These are phyloP conservation scores for Neopestalotiopsis sp. DNA, from an alignment of 2,329 filamentous ascomycete species.

Conservation along the genomic window DNA sequence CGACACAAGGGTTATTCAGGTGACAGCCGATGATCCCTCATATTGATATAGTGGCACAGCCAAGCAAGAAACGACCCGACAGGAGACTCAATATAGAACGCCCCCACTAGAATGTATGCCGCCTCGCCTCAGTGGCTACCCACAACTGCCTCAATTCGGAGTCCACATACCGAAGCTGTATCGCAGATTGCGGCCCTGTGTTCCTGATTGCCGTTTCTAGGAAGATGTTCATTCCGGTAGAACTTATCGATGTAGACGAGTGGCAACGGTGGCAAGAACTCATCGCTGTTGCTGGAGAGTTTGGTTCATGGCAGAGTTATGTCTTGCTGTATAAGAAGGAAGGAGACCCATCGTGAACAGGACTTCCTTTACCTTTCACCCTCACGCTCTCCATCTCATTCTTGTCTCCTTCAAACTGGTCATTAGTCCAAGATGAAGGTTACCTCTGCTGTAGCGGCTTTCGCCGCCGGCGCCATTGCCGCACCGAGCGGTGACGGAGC, in stretches of 20 bases:
- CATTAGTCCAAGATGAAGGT: conserved; percentile 32
- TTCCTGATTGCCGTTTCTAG: conserved; percentile 35
- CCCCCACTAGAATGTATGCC: background rate
- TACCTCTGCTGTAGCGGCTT: conserved; percentile 29
- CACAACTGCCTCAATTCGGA: conserved; percentile 27
- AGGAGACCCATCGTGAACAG: conserved; percentile 19
- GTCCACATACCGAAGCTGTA: conserved; percentile 33
- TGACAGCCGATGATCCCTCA: background rate
- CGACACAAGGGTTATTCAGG: background rate
- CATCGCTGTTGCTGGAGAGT: background rate
- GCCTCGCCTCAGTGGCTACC: background rate
- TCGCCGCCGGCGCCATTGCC: conserved; percentile 34
- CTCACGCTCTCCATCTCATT: conserved; percentile 26
- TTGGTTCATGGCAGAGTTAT: background rate
- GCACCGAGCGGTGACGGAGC: conserved; percentile 26
- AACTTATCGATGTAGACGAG: background rate
- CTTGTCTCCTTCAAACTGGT: conserved; percentile 26
- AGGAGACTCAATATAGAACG: background rate
- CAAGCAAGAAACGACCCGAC: background rate
- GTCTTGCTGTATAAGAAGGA: conserved; percentile 31
- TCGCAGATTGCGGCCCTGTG: conserved; percentile 36
- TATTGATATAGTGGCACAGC: background rate
- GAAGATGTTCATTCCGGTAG: conserved; percentile 7
- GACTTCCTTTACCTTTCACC: conserved; percentile 21
- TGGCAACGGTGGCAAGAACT: conserved; percentile 13